A percentile compares a stretch with the other conserved stretches of the same genome.
These are phyloP conservation scores for Neofusicoccum sp. DNA, from an alignment of 2,329 filamentous ascomycete species.

Conservation along the genomic window DNA sequence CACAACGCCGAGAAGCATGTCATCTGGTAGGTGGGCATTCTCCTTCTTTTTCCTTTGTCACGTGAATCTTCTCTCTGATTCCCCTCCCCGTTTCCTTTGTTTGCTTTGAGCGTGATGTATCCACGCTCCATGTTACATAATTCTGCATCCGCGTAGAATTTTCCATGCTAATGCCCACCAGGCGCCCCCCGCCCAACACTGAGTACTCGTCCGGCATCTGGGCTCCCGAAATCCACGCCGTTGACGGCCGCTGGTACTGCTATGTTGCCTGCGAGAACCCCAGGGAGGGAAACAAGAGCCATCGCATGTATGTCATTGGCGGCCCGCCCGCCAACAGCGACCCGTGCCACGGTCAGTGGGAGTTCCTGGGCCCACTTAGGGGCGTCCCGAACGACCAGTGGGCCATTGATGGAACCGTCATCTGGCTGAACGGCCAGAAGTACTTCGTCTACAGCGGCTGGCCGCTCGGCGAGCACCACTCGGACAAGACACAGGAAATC, in stretches of 20 bases:
- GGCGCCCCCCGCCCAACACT: slow-evolving; percentile 43
- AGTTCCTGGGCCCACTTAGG: slow-evolving; percentile 41
- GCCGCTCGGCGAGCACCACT: slow-evolving; percentile 37
- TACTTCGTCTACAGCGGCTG: slow-evolving; percentile 50
- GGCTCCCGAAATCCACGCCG: slow-evolving; percentile 56
- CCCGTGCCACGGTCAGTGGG: slow-evolving; percentile 36
- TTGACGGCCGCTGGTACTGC: slow-evolving; percentile 54
- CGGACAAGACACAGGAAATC: slow-evolving; percentile 43
- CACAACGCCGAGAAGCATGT: slow-evolving; percentile 38
- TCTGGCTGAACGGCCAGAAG: slow-evolving; percentile 36
- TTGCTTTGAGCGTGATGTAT: background rate
- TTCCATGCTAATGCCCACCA: slow-evolving; percentile 20
- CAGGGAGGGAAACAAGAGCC: slow-evolving; percentile 42
- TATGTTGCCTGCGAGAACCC: slow-evolving; percentile 48
- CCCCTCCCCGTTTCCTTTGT: background rate
- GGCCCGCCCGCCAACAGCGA: slow-evolving; percentile 34
- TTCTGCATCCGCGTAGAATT: background rate
- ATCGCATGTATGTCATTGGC: slow-evolving; percentile 45
- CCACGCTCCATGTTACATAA: background rate
- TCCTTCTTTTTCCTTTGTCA: background rate
- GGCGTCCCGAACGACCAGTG: slow-evolving; percentile 45
- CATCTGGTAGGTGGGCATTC: slow-evolving; percentile 33
- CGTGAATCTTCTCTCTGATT: background rate
- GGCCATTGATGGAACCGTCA: slow-evolving; percentile 49
- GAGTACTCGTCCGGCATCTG: slow-evolving; percentile 50